These are phyloP conservation scores for Chalciporus pseudorubinellus DNA, from an alignment of 768 basidiomycete species.

Conservation along the genomic window DNA sequence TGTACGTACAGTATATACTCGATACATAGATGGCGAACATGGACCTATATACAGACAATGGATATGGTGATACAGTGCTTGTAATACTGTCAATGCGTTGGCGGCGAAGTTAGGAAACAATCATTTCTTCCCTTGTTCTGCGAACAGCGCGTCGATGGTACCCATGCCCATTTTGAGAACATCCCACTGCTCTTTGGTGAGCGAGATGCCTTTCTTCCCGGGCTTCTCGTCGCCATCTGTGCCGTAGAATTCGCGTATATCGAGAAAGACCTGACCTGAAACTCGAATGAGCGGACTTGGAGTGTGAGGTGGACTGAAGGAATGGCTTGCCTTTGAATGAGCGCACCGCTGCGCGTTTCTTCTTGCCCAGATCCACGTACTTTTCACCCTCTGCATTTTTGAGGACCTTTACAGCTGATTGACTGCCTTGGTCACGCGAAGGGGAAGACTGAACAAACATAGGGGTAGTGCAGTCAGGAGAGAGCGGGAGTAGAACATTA, in stretches of 20 bases:
- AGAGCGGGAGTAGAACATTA: neutral
- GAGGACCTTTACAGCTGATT: slow-evolving; percentile 6
- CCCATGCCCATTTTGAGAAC: slow-evolving; percentile 42
- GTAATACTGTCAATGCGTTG: too few species aligned
- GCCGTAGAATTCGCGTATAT: slow-evolving; percentile 75
- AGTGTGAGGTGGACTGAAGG: too few species aligned
- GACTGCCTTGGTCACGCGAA: neutral
- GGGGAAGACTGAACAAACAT: slow-evolving; percentile 14
- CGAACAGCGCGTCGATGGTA: slow-evolving; percentile 54
- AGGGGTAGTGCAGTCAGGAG: slow-evolving; percentile 17
- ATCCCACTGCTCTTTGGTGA: slow-evolving; percentile 68
- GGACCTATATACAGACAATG: neutral
- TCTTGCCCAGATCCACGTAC: slow-evolving; percentile 70
- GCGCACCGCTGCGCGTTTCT: slow-evolving; percentile 60
- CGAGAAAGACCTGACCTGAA: slow-evolving; percentile 51
- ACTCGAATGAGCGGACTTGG: slow-evolving; percentile 28
- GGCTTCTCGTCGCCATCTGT: slow-evolving; percentile 63
- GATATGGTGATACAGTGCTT: neutral
- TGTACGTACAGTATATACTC: neutral
- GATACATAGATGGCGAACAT: neutral
- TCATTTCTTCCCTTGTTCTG: slow-evolving; percentile 23
- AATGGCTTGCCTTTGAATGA: slow-evolving; percentile 41
- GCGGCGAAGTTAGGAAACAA: neutral
- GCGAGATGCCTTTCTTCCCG: slow-evolving; percentile 78
- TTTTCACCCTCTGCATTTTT: slow-evolving; percentile 34